Conservation (phyloP, 768 basidiomycete genomes). For the Gelatoporia subvermispora region DNA sequence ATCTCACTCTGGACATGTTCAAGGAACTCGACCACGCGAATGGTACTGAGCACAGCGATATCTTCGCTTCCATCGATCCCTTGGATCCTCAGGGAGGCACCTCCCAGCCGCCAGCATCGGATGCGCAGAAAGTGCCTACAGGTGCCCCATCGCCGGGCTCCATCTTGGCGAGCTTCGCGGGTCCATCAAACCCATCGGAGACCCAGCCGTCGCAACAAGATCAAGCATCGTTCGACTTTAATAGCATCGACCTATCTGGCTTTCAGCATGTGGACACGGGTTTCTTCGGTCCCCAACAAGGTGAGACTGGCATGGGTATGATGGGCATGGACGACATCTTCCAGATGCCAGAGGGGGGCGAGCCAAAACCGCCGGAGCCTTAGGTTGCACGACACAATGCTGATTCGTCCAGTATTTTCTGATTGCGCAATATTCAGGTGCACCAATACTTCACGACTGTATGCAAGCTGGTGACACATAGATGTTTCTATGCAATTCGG, state of each 20-base stretch:
- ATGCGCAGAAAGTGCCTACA: conserved; percentile 1
- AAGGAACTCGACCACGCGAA: conserved; percentile 2
- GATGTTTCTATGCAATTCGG: not conserved
- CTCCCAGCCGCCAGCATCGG: not conserved
- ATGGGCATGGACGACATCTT: conserved; percentile 53
- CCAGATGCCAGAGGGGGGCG: conserved; percentile 26
- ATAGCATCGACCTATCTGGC: conserved; percentile 37
- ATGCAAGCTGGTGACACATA: not conserved
- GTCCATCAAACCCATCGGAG: conserved; percentile 17
- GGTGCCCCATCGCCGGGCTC: conserved; percentile 11
- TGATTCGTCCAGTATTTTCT: not conserved
- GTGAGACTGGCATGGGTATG: conserved; percentile 41
- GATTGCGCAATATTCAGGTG: not conserved
- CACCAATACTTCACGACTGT: no score
- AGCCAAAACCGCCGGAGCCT: not conserved
- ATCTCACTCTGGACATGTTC: conserved; percentile 10
- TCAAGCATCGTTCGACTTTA: conserved; percentile 43
- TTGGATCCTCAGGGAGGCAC: not conserved
- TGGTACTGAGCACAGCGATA: conserved; percentile 4
- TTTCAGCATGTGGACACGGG: conserved; percentile 28
- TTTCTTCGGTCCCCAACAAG: conserved; percentile 39
- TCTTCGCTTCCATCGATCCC: not conserved
- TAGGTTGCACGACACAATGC: not conserved
- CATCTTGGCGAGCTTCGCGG: conserved; percentile 37
- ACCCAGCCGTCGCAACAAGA: conserved; percentile 12